Percentiles rank a stretch among this genome's conserved stretches.
Evolutionary conservation across 179 eudicot genomes (phyloP).

Genomic region (Beta corolliflora): DNA sequence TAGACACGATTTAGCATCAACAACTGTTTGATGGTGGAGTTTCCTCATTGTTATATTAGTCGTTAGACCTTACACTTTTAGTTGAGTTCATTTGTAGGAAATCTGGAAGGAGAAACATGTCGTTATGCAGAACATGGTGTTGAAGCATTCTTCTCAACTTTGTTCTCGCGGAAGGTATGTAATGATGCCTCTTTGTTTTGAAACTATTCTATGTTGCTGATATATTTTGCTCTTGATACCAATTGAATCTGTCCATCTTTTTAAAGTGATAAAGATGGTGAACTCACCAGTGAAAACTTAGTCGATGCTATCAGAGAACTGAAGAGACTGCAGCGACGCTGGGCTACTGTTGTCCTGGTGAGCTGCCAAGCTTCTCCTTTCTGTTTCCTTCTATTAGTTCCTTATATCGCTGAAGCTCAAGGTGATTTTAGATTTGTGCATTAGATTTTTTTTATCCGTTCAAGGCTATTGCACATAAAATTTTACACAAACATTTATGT

Average conservation of each 20-base stretch:
- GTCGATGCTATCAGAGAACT: constrained; percentile 51
- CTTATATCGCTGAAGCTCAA: not conserved
- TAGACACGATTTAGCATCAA: not conserved
- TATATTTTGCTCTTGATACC: constrained; percentile 18
- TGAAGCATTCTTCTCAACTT: constrained; percentile 53
- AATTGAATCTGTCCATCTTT: constrained; percentile 4
- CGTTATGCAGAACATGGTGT: constrained; percentile 35
- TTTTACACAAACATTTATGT: not conserved
- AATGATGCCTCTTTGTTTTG: constrained; percentile 4
- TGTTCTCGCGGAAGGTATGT: constrained; percentile 61
- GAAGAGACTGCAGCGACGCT: constrained; percentile 45
- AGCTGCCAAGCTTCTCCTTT: constrained; percentile 24
- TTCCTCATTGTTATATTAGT: not conserved
- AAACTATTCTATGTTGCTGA: not conserved
- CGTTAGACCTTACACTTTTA: not conserved
- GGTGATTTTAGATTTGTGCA: not conserved
- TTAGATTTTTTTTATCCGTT: not conserved
- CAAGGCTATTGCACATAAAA: not conserved
- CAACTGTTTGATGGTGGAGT: constrained; percentile 3
- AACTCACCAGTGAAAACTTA: constrained; percentile 45
- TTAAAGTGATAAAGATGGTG: constrained; percentile 38
- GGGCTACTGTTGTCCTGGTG: constrained; percentile 73
- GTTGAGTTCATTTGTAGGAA: constrained; percentile 32
- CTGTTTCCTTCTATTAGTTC: not conserved
- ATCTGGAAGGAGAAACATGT: constrained; percentile 33